Evolutionary conservation across 208 protist species (phyloP), one percentile per base, ranked within the genome.

Genomic region (Leishmania lainsoni): DNA sequence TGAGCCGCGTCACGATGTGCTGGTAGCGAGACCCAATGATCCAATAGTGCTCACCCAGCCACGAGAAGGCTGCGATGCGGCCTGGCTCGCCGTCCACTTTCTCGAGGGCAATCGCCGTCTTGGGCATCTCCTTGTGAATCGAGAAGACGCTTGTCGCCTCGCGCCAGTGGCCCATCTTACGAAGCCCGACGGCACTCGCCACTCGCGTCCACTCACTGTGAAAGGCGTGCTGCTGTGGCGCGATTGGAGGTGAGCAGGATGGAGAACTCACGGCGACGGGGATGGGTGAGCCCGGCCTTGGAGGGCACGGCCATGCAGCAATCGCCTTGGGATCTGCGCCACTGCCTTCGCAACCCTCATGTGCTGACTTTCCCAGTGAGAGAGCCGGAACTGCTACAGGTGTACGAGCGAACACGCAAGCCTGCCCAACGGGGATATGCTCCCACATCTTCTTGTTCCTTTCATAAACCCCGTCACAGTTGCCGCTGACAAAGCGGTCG

Each of bases 391-490:
- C 39, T 6, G 56, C 76, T n/a, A 63, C 48, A 9, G 75, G 75
- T 4, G 66, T 26, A 14, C 69, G 81, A 32, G 78, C 84, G 75
- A 96, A 95, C 45, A 97, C 92, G 20, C 86, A 76, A 0, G 89
- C 88, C 79, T 96, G 89, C 1, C 94, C 94, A 1, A 90, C 71
- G 9, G 94, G 94, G 9, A 97, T 84, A 42, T 92, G 81, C 82
- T 97, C 92, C 93, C 94, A 97, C n/a, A 95, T 79, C 61, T 93
- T 93, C 16, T 81, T 86, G 74, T 87, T 95, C 58, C 86, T 89
- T 6, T 78, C 77, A 78, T 97, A 97, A n/a, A 95, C 86, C n/a
- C 78, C 87, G 68, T 94, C 86, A 65, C 86, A 86, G 74, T 87
- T 80, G 49, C 91, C 94, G 52, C 80, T 69, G 26, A 94, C 81